Conservation (phyloP, 2,329 filamentous ascomycete species). For the Elsinoe perseae region DNA sequence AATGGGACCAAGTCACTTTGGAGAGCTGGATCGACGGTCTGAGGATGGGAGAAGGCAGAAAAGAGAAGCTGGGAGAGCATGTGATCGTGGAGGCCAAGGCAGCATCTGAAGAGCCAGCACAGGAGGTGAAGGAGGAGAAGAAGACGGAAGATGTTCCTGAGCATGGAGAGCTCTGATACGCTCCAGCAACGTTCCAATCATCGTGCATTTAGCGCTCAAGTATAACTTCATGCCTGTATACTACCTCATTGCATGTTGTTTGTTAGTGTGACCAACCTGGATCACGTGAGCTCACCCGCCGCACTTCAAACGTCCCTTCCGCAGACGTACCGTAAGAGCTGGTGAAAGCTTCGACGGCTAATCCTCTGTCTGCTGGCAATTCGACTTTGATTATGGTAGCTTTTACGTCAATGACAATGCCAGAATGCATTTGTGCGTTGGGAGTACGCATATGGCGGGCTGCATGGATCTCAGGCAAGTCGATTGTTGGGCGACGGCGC, state of each 20-base stretch:
- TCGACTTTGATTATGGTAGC: no score
- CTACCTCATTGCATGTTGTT: neutral
- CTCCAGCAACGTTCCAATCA: no score
- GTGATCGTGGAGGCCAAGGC: conserved; percentile 26
- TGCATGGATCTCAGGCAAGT: neutral
- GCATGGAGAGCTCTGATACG: conserved; percentile 26
- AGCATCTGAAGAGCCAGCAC: conserved; percentile 23
- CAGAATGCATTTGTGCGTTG: no score
- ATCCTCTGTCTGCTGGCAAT: no score
- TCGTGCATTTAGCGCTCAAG: no score
- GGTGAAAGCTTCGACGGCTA: no score
- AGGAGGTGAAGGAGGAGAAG: neutral
- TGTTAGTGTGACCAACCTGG: no score
- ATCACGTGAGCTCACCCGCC: no score
- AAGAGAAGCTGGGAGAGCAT: conserved; percentile 57
- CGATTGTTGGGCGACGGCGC: neutral
- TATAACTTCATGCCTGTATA: neutral
- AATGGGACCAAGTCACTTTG: conserved; percentile 51
- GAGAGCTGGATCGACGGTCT: conserved; percentile 89
- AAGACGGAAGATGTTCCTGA: conserved; percentile 21
- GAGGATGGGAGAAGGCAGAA: conserved; percentile 76
- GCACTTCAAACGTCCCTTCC: no score
- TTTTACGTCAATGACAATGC: no score
- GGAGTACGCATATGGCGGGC: no score
- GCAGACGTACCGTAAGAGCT: no score